Conservation (phyloP, 2,329 filamentous ascomycete species). For the Mycocentrospora acerina region DNA sequence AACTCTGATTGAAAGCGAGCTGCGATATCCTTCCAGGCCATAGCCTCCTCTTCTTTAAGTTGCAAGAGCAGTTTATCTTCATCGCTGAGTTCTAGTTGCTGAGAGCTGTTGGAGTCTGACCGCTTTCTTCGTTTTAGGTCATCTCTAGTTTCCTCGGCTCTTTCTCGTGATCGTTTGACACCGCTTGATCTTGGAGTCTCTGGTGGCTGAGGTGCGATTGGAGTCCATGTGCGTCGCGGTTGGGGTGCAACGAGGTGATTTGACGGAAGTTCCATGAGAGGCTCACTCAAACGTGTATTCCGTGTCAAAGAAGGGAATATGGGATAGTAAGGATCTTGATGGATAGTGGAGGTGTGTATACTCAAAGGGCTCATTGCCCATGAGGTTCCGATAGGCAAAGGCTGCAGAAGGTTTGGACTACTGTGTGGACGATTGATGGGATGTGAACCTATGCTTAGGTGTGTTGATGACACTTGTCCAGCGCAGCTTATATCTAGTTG, state of each 20-base stretch:
- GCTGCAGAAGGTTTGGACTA: slow-evolving; percentile 47
- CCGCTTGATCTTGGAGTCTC: slow-evolving; percentile 30
- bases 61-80: slow-evolving; percentile 54
- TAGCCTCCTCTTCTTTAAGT: slow-evolving; percentile 54
- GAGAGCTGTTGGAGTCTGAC: slow-evolving; percentile 38
- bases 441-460: slow-evolving; percentile 11
- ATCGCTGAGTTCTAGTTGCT: slow-evolving; percentile 48
- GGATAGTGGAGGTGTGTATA: slow-evolving; percentile 35
- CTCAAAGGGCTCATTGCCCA: slow-evolving; percentile 47
- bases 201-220: slow-evolving; percentile 48
- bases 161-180: slow-evolving; percentile 43
- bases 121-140: slow-evolving; percentile 45
- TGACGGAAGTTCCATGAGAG: slow-evolving; percentile 27
- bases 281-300: slow-evolving; percentile 38
- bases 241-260: slow-evolving; percentile 39
- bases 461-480: slow-evolving; percentile 12
- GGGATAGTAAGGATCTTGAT: slow-evolving; percentile 38
- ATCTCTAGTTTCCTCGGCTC: slow-evolving; percentile 35
- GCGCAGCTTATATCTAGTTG: slow-evolving; percentile 11
- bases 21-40: slow-evolving; percentile 59
- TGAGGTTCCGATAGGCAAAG: slow-evolving; percentile 35
- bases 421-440: slow-evolving; percentile 40
- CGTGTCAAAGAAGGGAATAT: slow-evolving; percentile 20
- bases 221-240: slow-evolving; percentile 45
- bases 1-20: slow-evolving; percentile 52